A percentile compares a stretch with the other conserved stretches of the same genome.
Evolutionary conservation across 768 basidiomycete genomes (phyloP).

Genomic region (Suillus americanus): DNA sequence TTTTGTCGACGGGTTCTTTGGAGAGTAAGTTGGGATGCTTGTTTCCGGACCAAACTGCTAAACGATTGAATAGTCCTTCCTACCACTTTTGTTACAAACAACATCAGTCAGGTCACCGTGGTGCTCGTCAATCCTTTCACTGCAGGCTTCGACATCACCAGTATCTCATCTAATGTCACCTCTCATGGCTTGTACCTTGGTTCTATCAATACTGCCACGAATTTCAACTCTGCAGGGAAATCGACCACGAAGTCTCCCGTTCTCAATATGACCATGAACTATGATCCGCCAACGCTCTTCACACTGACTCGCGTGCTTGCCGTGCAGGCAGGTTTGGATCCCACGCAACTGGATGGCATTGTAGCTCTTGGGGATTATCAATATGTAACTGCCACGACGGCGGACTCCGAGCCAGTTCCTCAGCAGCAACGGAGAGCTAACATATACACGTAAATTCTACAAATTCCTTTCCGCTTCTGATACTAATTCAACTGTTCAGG

Average conservation of each 20-base stretch:
- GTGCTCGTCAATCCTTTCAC: conserved; percentile 68
- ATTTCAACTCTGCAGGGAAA: conserved; percentile 54
- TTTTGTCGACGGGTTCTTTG: conserved; percentile 57
- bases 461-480: neutral
- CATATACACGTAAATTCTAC: conserved; percentile 50
- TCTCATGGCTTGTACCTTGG: conserved; percentile 64
- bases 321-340: conserved; percentile 58
- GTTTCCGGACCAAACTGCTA: neutral
- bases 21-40: conserved; percentile 37
- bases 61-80: conserved; percentile 45
- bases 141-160: conserved; percentile 53
- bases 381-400: conserved; percentile 41
- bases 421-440: conserved; percentile 38
- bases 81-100: conserved; percentile 60
- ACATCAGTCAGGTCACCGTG: conserved; percentile 66
- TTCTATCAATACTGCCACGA: conserved; percentile 50
- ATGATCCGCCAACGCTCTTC: conserved; percentile 67
- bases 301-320: conserved; percentile 69
- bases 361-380: conserved; percentile 65
- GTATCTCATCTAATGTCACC: conserved; percentile 58
- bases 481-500: conserved; percentile 29
- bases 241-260: conserved; percentile 55
- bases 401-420: conserved; percentile 31
- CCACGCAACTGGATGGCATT: conserved; percentile 63
- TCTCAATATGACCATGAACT: conserved; percentile 63